A percentile compares a stretch with the other conserved stretches of the same genome.
Evolutionary conservation across 129 eudicot genomes (phyloP).

Genomic region (Tanacetum coccineum): DNA sequence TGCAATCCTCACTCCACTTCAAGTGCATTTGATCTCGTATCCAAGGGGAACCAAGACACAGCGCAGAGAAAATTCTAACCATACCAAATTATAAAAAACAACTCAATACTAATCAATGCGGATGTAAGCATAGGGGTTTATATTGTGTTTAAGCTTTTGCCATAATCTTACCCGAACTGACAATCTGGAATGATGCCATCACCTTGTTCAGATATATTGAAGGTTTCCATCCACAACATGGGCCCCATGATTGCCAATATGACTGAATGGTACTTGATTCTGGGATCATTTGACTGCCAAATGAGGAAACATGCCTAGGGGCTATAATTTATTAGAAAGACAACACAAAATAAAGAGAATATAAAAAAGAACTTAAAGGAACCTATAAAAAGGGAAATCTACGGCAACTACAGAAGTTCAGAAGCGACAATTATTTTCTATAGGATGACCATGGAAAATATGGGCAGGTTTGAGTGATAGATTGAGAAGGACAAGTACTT

Average conservation of each 20-base stretch:
- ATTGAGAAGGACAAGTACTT: too few relatives aligned
- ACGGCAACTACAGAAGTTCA: too few relatives aligned
- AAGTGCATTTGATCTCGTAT: constrained; percentile 44
- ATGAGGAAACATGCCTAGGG: constrained; percentile 12
- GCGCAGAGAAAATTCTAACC: constrained; percentile 90
- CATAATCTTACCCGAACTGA: constrained; percentile 62
- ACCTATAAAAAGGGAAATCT: background rate
- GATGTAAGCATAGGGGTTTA: background rate
- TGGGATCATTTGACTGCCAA: constrained; percentile 66
- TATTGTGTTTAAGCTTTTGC: background rate
- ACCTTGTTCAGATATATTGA: constrained; percentile 77
- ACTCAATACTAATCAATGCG: constrained; percentile 10
- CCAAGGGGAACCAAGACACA: constrained; percentile 79
- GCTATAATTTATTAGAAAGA: background rate
- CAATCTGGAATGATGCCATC: constrained; percentile 72
- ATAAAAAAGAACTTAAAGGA: background rate
- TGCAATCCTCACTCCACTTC: constrained; percentile 58
- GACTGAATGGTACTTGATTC: constrained; percentile 40
- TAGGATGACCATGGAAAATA: too few relatives aligned
- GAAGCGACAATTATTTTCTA: background rate
- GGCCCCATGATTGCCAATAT: constrained; percentile 47
- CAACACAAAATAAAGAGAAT: background rate
- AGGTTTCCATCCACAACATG: constrained; percentile 71
- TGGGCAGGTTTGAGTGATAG: too few relatives aligned
- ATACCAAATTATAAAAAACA: constrained; percentile 43